Base-by-base conservation (phyloP, 371 early-diverging fungal species). In the Rhizopus arrhizus region DNA sequence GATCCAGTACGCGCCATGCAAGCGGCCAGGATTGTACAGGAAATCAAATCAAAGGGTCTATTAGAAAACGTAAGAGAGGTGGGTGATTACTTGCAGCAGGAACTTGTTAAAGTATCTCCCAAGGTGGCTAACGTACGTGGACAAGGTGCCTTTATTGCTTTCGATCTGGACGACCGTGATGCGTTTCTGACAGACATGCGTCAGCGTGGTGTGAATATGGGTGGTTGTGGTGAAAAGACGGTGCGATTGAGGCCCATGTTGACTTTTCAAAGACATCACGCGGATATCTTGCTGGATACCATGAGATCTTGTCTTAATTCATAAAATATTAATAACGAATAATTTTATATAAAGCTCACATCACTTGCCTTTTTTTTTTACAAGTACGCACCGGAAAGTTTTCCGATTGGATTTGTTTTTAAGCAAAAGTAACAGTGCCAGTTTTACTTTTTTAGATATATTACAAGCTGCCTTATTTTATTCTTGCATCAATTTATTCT, bases 241-340 rank as follows among this genome's bases (percentile, higher is more conserved):
- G 83, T 90, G 32, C 84, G 91, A 13, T 63, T 90, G 64, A 76
- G 91, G 15, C 91, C 89, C 5, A 90, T 88, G 89, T 67, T 90
- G 56, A 84, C 82, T 15, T 87, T 90, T 76, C 83, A 86, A 58
- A 81, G 80, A 61, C 65, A 75, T n/a, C 90, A 89, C 52, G 90
- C 88, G 43, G 89, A 90, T 66, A 76, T 86, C 46, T 80, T 90
- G 59, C 68, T 90, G 35, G 76, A 84, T 42, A 84, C 84, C 28
- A 78, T 90, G 53, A 82, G 84, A 40, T 5, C 11, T n/a, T 43
- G 43, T 43, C 15, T 43, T 11, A 5, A 43, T 13, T 43, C 7
- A 4, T 13, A 43, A 40, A 12, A 12, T 40, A 22, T 0, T 22
- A 22, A 22, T 22, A 22, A 22, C 2, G 22, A 22, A 22, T 22